Evolutionary conservation across 1,284 basidiomycete species (phyloP), one percentile per base, ranked within the genome.

Genomic region (Cutaneotrichosporon sp.): DNA sequence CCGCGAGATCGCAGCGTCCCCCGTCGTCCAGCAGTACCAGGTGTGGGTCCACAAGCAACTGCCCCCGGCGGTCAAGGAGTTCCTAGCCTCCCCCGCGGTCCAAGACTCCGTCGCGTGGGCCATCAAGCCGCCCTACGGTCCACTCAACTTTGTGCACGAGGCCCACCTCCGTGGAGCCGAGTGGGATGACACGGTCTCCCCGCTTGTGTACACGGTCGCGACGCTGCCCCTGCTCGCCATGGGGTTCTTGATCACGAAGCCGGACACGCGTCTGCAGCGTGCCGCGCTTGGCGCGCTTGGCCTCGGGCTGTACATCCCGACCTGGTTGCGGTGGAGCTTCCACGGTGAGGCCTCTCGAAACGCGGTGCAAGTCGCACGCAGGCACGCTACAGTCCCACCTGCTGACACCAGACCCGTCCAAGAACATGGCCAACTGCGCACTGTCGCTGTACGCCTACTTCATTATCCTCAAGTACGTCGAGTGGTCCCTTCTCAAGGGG

Each of bases 131-230:
- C 54, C 59, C n/a, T 60, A 56, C 29, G 59, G 59, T 20, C 59
- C 59, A 7, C 24, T 60, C 54, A 60, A 60, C 36, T 16, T 29
- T 4, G 27, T 60, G 18, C 59, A 56, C 34, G 31, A 51, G 27
- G 36, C 51, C 33, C 43, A 51, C 29, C 47, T 63, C 24, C 25
- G 18, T n/a, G 47, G 24, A 13, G 11, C 16, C 3, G 25, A 27
- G 24, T n/a, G 25, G 25, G 25, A 50, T 18, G 3, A 18, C 3
- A 9, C 14, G 18, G 47, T 27, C 5, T 1, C 6, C 25, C 8
- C 25, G n/a, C n/a, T n/a, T 27, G 24, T 18, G 24, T 31, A 27
- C 18, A 31, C 16, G 6, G 8, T 29, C 10, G 47, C 47, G 5
- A 50, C 14, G 13, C 18, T n/a, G 11, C 27, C 27, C 14, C 25